Percentiles rank a stretch among this genome's conserved stretches.
Evolutionary conservation across 2,329 filamentous ascomycete genomes (phyloP).

Genomic region (Xylaria sp.): DNA sequence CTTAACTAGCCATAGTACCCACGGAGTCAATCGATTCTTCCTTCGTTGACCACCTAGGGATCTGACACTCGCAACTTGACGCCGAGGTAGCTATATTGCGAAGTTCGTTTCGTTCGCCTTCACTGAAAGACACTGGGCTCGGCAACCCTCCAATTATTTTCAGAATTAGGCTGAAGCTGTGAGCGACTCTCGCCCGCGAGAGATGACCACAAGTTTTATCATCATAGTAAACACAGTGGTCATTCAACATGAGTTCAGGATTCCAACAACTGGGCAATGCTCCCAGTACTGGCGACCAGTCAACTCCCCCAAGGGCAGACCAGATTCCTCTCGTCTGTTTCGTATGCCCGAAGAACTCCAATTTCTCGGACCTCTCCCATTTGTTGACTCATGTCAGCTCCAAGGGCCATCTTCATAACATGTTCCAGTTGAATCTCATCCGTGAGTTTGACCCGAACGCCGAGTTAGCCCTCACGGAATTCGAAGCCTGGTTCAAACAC

Average conservation of each 20-base stretch:
- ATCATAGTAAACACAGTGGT: background rate
- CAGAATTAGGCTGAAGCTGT: background rate
- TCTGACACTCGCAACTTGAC: background rate
- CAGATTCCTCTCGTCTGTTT: conserved; percentile 79
- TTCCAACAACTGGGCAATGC: conserved; percentile 22
- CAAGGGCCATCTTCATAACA: conserved; percentile 88
- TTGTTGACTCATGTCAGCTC: conserved; percentile 92
- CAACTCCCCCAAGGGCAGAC: conserved; percentile 15
- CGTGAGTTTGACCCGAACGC: conserved; percentile 74
- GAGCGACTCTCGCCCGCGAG: conserved; percentile 2
- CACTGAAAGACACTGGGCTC: background rate
- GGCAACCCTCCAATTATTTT: background rate
- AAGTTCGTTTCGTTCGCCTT: background rate
- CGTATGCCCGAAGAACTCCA: conserved; percentile 82
- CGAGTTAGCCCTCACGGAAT: conserved; percentile 71
- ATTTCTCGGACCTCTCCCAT: conserved; percentile 91
- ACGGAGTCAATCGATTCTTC: background rate
- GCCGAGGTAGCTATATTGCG: background rate
- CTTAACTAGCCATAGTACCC: background rate
- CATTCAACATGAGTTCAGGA: conserved; percentile 29
- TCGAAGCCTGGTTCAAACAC: conserved; percentile 80
- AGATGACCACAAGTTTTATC: conserved; percentile 4
- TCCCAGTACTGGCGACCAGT: conserved; percentile 14
- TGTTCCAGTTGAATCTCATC: conserved; percentile 83
- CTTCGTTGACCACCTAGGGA: background rate